Evolutionary conservation across 768 basidiomycete genomes (phyloP).

Genomic region (Lactarius sanguifluus): DNA sequence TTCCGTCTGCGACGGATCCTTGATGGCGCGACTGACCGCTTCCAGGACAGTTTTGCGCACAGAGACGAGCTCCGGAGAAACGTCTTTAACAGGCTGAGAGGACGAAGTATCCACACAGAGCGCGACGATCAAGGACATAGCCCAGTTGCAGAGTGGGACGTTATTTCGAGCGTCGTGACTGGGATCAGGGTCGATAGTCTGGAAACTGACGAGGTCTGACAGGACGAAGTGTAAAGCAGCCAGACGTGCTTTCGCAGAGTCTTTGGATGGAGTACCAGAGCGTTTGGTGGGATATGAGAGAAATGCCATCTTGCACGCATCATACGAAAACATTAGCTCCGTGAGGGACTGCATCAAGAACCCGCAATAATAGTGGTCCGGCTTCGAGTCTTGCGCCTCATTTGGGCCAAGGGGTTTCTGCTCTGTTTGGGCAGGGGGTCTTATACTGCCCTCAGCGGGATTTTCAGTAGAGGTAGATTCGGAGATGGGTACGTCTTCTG

Average conservation of each 20-base stretch:
- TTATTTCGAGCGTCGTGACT: constrained; percentile 54
- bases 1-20: constrained; percentile 65
- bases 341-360: constrained; percentile 92
- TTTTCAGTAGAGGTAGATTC: constrained; percentile 13
- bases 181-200: constrained; percentile 64
- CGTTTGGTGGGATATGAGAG: constrained; percentile 73
- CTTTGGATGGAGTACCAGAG: constrained; percentile 60
- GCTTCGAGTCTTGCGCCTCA: constrained; percentile 20
- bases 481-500: constrained; percentile 12
- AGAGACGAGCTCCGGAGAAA: constrained; percentile 74
- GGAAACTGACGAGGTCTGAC: constrained; percentile 77
- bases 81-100: constrained; percentile 68
- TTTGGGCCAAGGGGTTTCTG: not conserved
- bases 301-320: constrained; percentile 86
- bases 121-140: constrained; percentile 86
- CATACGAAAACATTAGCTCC: constrained; percentile 91
- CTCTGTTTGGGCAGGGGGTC: constrained; percentile 6
- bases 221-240: constrained; percentile 79
- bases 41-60: constrained; percentile 94
- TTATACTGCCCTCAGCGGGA: constrained; percentile 1
- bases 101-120: constrained; percentile 86
- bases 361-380: constrained; percentile 56
- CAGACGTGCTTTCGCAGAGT: constrained; percentile 57
- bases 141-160: constrained; percentile 75
- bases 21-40: constrained; percentile 80